Evolutionary conservation across 192 early-diverging fungal genomes (phyloP).

Genomic region (Mycoemilia scoparia): DNA sequence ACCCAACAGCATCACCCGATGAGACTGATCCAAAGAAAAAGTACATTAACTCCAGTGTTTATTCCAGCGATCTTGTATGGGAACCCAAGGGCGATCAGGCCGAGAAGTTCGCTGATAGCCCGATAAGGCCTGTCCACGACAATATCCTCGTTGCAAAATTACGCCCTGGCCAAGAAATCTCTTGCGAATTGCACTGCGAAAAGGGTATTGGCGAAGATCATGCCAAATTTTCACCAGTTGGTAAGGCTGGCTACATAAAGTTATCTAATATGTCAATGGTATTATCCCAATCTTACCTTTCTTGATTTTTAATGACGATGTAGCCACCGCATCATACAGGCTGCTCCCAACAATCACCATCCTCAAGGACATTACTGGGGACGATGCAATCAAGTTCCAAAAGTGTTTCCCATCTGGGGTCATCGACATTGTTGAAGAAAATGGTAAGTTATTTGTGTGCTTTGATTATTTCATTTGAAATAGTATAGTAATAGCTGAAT

Average conservation of each 20-base stretch:
- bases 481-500: neutral
- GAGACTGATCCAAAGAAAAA: slow-evolving; percentile 57
- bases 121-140: slow-evolving; percentile 63
- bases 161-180: slow-evolving; percentile 74
- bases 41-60: slow-evolving; percentile 58
- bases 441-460: too few species aligned
- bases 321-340: slow-evolving; percentile 89
- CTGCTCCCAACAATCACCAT: slow-evolving; percentile 83
- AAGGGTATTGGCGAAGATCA: slow-evolving; percentile 93
- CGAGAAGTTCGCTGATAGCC: slow-evolving; percentile 40
- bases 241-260: too few species aligned
- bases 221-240: slow-evolving; percentile 93
- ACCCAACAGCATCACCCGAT: slow-evolving; percentile 32
- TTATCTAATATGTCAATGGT: slow-evolving; percentile 22
- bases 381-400: slow-evolving; percentile 63
- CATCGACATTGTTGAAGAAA: slow-evolving; percentile 51
- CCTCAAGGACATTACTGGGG: slow-evolving; percentile 62
- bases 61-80: slow-evolving; percentile 63
- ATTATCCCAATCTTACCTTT: slow-evolving; percentile 4
- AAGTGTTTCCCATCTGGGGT: slow-evolving; percentile 79
- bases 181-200: slow-evolving; percentile 66
- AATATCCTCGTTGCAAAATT: slow-evolving; percentile 90
- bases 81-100: slow-evolving; percentile 81
- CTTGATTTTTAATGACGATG: neutral
- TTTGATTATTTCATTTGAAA: neutral